Conservation (phyloP, 148 eudicot species). For the Silene uniflora region DNA sequence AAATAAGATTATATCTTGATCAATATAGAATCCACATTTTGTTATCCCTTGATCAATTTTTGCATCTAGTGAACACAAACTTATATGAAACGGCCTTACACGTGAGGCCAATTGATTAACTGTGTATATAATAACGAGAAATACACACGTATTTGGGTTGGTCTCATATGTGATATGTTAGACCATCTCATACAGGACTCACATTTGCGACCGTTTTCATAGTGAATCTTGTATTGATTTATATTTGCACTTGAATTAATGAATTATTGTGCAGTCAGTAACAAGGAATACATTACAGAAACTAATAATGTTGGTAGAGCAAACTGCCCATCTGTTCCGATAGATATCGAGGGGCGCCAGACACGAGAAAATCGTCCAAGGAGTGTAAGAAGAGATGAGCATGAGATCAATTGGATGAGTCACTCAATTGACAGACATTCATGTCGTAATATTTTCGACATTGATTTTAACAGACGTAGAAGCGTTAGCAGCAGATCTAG, state of each 20-base stretch:
- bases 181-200: no score
- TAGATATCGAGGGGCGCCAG: neutral
- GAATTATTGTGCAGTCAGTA: conserved; percentile 17
- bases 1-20: no score
- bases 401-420: conserved; percentile 35
- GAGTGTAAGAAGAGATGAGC: conserved; percentile 19
- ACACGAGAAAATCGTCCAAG: conserved; percentile 9
- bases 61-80: no score
- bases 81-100: neutral
- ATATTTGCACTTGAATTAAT: neutral
- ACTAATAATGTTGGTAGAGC: conserved; percentile 10
- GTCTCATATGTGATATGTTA: no score
- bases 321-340: conserved; percentile 12
- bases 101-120: no score
- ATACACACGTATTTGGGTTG: no score
- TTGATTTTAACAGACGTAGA: conserved; percentile 30
- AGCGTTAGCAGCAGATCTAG: conserved; percentile 40
- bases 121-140: no score
- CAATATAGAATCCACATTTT: no score
- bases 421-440: conserved; percentile 38
- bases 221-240: no score
- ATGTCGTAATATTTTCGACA: conserved; percentile 30
- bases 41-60: no score
- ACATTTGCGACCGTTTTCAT: no score
- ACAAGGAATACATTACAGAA: conserved; percentile 21